phyloP scores from a whole-genome alignment of 306 rosid genomes.

The Pyrus betulifolia region DNA sequence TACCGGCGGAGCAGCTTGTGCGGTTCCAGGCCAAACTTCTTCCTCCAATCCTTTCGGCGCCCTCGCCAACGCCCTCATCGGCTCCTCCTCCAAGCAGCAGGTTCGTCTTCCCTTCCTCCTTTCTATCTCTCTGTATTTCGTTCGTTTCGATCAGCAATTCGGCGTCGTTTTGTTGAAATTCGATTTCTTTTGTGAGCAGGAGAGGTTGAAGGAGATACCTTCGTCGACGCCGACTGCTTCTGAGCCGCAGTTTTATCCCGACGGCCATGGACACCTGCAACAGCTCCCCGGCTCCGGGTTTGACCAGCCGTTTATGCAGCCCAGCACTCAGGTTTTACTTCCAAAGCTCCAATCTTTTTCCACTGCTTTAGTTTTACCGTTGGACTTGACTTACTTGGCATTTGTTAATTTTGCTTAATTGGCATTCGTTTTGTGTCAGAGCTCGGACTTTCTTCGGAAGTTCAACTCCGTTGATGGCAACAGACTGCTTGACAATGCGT shows the following conservation, averaged over 20 bases:
- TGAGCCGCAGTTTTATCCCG: conserved; percentile 34
- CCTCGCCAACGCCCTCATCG: conserved; percentile 74
- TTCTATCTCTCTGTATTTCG: not conserved
- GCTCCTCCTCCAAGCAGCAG: conserved; percentile 81
- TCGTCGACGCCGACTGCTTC: conserved; percentile 43
- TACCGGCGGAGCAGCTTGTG: conserved; percentile 72
- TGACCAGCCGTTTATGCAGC: conserved; percentile 54
- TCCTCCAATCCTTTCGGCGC: conserved; percentile 76
- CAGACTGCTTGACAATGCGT: conserved; percentile 63
- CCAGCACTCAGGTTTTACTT: conserved; percentile 51
- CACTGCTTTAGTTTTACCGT: not conserved
- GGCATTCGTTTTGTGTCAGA: conserved; percentile 25
- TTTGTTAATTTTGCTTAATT: not conserved
- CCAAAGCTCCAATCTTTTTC: not conserved
- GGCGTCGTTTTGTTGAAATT: conserved; percentile 2
- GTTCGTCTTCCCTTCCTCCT: conserved; percentile 6
- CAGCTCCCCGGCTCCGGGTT: conserved; percentile 68
- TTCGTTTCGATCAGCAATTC: not conserved
- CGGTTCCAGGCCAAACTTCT: conserved; percentile 72
- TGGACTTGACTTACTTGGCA: not conserved
- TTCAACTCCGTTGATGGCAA: conserved; percentile 51
- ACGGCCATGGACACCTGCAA: conserved; percentile 1
- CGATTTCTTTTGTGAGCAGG: conserved; percentile 31
- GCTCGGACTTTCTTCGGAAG: conserved; percentile 61
- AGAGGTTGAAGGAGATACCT: conserved; percentile 83